Percentiles rank a stretch among this genome's conserved stretches.
phyloP scores from a whole-genome alignment of 116 monocot species.

The Trichopus zeylanicus region DNA sequence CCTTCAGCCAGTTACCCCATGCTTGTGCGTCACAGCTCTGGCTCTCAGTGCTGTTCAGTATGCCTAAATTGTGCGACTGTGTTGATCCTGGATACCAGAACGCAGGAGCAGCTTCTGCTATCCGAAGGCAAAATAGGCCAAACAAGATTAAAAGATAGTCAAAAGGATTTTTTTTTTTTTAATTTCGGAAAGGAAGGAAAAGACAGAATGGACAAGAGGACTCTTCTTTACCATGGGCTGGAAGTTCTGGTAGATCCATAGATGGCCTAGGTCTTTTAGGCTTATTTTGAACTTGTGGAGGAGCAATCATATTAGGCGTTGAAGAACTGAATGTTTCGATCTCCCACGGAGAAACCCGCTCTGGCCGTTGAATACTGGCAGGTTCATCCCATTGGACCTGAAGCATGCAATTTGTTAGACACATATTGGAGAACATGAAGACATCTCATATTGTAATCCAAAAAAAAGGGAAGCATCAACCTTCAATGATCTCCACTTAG shows the following conservation, averaged over 20 bases:
- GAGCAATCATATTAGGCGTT: background rate
- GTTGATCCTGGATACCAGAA: slow-evolving; percentile 48
- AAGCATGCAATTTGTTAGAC: too few relatives aligned
- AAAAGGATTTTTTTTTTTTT: too few relatives aligned
- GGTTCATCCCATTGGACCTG: slow-evolving; percentile 88
- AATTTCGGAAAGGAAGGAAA: background rate
- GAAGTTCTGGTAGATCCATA: slow-evolving; percentile 18
- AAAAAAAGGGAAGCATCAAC: slow-evolving; percentile 2
- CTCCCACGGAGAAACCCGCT: slow-evolving; percentile 83
- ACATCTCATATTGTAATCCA: background rate
- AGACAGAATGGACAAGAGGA: background rate
- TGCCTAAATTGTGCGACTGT: slow-evolving; percentile 20
- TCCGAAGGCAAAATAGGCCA: background rate
- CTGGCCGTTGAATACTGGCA: slow-evolving; percentile 40
- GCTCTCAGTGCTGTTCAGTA: slow-evolving; percentile 4
- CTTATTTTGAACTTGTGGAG: slow-evolving; percentile 22
- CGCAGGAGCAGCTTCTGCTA: slow-evolving; percentile 28
- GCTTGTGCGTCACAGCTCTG: slow-evolving; percentile 15
- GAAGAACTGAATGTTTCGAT: slow-evolving; percentile 37
- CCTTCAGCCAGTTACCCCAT: slow-evolving; percentile 38
- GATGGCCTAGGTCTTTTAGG: slow-evolving; percentile 39
- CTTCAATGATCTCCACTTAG: slow-evolving; percentile 62
- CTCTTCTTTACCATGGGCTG: slow-evolving; percentile 19
- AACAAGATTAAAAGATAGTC: background rate
- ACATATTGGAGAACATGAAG: background rate